Conservation (phyloP, 805 yeast species). For the Saturnispora besseyi region DNA sequence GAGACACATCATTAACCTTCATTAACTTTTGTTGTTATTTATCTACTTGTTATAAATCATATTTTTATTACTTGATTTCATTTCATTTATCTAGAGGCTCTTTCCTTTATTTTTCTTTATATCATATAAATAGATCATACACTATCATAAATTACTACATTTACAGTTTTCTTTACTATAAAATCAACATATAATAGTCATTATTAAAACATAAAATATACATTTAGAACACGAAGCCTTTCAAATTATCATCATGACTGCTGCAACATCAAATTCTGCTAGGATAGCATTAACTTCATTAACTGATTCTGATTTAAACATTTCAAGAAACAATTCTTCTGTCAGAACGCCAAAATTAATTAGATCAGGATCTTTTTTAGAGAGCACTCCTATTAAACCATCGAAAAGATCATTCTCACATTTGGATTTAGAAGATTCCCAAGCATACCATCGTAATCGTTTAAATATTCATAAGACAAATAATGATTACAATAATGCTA, state of each 20-base stretch:
- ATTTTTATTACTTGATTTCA: not conserved
- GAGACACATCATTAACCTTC: not conserved
- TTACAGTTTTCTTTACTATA: not conserved
- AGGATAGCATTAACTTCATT: conserved; percentile 20
- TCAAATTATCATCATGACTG: not conserved
- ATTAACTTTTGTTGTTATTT: not conserved
- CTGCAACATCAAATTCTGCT: conserved; percentile 10
- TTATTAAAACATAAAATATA: not conserved
- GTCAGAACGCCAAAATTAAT: not conserved
- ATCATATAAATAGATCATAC: not conserved
- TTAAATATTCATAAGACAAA: not conserved
- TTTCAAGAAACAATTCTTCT: conserved; percentile 11
- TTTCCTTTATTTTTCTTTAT: not conserved
- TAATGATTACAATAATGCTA: conserved; percentile 1
- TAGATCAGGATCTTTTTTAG: conserved; percentile 1
- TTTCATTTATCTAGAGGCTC: not conserved
- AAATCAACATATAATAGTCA: not conserved
- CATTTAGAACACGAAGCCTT: not conserved
- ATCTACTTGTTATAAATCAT: not conserved
- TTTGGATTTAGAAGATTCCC: not conserved
- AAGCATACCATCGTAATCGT: not conserved
- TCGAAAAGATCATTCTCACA: not conserved
- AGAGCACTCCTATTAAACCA: conserved; percentile 6
- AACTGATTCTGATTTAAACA: conserved; percentile 17
- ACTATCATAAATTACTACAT: not conserved